These are phyloP conservation scores for Pichia inconspicua DNA, from an alignment of 1,139 yeast species.

Conservation along the genomic window DNA sequence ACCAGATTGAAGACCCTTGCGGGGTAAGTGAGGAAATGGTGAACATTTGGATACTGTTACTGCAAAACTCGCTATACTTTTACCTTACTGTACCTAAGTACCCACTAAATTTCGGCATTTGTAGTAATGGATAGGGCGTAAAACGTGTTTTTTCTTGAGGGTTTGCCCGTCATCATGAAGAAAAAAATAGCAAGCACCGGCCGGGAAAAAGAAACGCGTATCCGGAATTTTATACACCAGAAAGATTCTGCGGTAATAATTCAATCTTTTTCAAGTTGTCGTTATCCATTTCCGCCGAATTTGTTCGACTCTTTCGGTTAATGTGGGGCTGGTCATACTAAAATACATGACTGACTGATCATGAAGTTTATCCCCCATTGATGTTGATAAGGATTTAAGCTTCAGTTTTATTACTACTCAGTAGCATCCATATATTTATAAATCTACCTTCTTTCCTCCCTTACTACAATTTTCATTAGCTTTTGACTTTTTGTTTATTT, in stretches of 20 bases:
- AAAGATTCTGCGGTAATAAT: no score
- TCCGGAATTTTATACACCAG: neutral
- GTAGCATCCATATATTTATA: no score
- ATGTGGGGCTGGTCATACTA: neutral
- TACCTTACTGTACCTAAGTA: no score
- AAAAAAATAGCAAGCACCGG: neutral
- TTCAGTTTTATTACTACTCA: no score
- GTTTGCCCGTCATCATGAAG: no score
- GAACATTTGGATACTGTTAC: no score
- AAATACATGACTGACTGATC: conserved; percentile 29
- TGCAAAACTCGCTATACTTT: no score
- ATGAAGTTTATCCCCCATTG: conserved; percentile 33
- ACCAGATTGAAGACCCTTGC: no score
- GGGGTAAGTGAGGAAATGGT: no score
- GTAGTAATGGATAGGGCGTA: neutral
- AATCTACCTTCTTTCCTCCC: neutral
- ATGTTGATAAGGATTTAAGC: neutral
- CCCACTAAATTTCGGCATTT: no score
- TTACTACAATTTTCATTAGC: neutral
- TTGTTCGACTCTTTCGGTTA: neutral
- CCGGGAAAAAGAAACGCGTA: neutral
- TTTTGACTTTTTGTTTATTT: neutral
- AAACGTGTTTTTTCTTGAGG: neutral
- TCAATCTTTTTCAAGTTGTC: conserved; percentile 9
- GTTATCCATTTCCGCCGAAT: conserved; percentile 3